Evolutionary conservation across 441 rosid genomes (phyloP).

Genomic region (Populus hybrid): DNA sequence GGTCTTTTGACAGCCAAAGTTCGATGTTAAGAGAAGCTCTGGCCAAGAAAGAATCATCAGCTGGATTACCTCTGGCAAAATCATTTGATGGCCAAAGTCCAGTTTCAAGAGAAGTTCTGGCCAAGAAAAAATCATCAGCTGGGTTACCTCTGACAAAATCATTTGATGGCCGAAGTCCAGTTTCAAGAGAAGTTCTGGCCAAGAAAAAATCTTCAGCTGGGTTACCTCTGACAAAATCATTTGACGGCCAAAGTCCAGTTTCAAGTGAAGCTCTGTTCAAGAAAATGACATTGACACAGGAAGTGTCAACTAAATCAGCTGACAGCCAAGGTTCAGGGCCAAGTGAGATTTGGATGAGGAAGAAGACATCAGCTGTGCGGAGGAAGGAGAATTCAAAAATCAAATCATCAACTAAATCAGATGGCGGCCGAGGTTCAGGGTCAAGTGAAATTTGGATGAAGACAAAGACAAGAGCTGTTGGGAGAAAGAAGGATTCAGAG

Average conservation of each 20-base stretch:
- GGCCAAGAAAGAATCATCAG: conserved; percentile 12
- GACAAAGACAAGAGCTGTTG: conserved; percentile 16
- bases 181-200: conserved; percentile 8
- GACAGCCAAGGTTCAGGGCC: conserved; percentile 21
- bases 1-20: conserved; percentile 26
- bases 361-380: conserved; percentile 13
- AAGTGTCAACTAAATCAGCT: conserved; percentile 20
- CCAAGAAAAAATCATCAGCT: conserved; percentile 12
- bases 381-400: conserved; percentile 23
- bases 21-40: conserved; percentile 12
- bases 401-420: conserved; percentile 9
- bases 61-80: conserved; percentile 8
- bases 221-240: conserved; percentile 14
- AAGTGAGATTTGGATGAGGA: conserved; percentile 20
- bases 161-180: conserved; percentile 21
- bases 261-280: conserved; percentile 11
- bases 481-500: conserved; percentile 22
- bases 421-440: conserved; percentile 13
- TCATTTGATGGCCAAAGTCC: conserved; percentile 24
- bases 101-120: conserved; percentile 6
- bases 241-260: conserved; percentile 22
- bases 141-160: conserved; percentile 14
- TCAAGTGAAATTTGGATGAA: conserved; percentile 19
- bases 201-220: conserved; percentile 12
- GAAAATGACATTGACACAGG: conserved; percentile 10